These are phyloP conservation scores for Jatropha multifida DNA, from an alignment of 441 rosid genomes.

Conservation along the genomic window DNA sequence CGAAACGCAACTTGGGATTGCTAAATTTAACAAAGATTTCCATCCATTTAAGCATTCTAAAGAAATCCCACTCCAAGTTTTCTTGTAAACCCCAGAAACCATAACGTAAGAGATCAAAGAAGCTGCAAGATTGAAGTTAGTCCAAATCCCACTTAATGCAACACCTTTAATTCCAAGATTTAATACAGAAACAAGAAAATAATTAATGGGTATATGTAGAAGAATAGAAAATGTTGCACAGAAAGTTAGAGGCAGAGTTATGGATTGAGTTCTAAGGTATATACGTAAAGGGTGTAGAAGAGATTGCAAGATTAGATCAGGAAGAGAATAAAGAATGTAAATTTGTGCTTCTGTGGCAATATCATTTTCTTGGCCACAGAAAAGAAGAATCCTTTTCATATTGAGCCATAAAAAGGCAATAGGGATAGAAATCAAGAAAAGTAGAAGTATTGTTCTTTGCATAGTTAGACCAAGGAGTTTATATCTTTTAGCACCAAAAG, in stretches of 20 bases:
- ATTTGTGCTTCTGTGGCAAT: conserved; percentile 70
- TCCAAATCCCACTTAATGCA: conserved; percentile 68
- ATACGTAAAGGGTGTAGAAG: conserved; percentile 75
- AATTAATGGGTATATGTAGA: conserved; percentile 71
- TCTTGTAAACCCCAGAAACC: conserved; percentile 51
- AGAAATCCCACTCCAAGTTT: conserved; percentile 69
- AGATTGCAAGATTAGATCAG: conserved; percentile 70
- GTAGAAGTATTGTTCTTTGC: conserved; percentile 70
- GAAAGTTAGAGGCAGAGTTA: conserved; percentile 69
- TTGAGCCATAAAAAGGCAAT: conserved; percentile 71
- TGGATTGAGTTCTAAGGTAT: conserved; percentile 79
- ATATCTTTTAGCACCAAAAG: conserved; percentile 82
- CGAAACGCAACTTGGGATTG: conserved; percentile 82
- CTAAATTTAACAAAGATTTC: conserved; percentile 51
- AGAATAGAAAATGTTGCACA: conserved; percentile 66
- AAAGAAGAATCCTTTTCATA: conserved; percentile 63
- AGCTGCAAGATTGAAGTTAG: conserved; percentile 66
- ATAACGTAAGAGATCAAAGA: conserved; percentile 55
- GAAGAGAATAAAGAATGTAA: conserved; percentile 67
- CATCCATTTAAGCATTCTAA: conserved; percentile 63
- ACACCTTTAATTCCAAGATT: conserved; percentile 80
- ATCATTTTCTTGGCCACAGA: conserved; percentile 62
- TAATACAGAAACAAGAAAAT: conserved; percentile 54
- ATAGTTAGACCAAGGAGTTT: conserved; percentile 68
- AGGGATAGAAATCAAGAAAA: conserved; percentile 56